Base-by-base conservation (phyloP, 176 grass and related monocot genomes). In the Leersia perrieri region DNA sequence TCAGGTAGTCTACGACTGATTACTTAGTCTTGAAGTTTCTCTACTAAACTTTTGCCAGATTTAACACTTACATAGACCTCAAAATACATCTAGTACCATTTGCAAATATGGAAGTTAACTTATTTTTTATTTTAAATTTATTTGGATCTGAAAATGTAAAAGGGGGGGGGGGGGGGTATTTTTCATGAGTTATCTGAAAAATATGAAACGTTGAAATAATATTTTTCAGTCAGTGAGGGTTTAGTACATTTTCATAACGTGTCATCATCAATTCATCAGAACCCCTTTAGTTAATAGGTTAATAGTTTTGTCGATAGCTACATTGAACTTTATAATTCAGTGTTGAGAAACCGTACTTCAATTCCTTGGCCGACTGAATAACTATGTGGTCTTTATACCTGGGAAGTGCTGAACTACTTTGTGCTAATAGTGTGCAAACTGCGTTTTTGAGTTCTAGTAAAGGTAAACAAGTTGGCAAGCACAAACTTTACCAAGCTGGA, bases 401-500 rank as follows among this genome's bases (percentile, higher is more conserved):
- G 53, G 5, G 51, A 7, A 27, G 36, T 29, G 57, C 60, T 33
- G 62, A 28, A 38, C 5, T 70, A n/a, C 27, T 42, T 1, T 16
- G 39, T 40, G 34, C 28, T 34, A 62, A 31, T 81, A 16, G 28
- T 34, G 51, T 57, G 7, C 8, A n/a, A 64, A 11, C 0, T 29
- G 27, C 14, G 23, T 10, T 13, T 22, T 28, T 40, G 2, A 4
- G 5, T 75, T 58, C 47, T 33, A 61, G 9, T 1, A n/a, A 34
- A 60, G 58, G 34, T 36, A 77, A 26, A 33, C 7, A 28, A 28
- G 27, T 4, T 63, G 60, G 34, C 13, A 60, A 13, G 20, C 39
- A 53, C 64, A 29, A 73, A 79, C 41, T 28, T 63, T 15, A 78
- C 15, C 40, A 72, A 71, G 73, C 15, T 38, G 7, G 77, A 29